Base-by-base conservation (phyloP, 306 rosid genomes). In the Urtica urens region DNA sequence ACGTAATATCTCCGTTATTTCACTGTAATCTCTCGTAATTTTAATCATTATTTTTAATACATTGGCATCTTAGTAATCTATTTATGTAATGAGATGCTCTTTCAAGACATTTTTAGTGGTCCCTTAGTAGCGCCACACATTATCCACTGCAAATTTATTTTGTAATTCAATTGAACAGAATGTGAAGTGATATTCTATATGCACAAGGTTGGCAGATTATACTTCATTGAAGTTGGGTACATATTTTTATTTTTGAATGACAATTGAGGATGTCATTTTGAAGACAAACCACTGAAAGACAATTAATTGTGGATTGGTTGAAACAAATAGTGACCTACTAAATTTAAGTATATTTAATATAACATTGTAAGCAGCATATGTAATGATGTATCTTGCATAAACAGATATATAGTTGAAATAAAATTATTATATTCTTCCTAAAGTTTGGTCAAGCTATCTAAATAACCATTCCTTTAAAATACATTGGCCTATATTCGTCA, bases 281-380 rank as follows among this genome's bases (percentile, higher is more conserved):
- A 13, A 49, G 59, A 40, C 59, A 26, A 38, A 37, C 5, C 18
- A 15, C 12, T n/a, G n/a, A 40, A 19, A 54, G 49, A 40, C 59
- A 54, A 54, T 24, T 4, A 39, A 27, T 25, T 18, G 49, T 15
- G 59, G 59, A 54, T 40, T 54, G 19, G 59, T 54, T 54, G 42
- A 6, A 35, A 6, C 45, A 26, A 27, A 23, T 28, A 26, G 20
- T 26, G 12, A 17, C 27, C 23, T 15, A 11, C 28, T 51, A 16
- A n/a, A 29, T 17, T 8, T 28, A 4, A n/a, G n/a, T 25, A 19
- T 49, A 29, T 9, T 23, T 6, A 2, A 37, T 53, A 23, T 10
- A 24, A 24, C 26, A 53, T 10, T 53, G 9, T 6, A 20, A 50
- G 17, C 3, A 19, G 35, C 5, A 4, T 10, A 0, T 23, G 16